A percentile compares a stretch with the other conserved stretches of the same genome.
phyloP scores from a whole-genome alignment of 192 early-diverging fungal genomes.

The Diversispora epigaea region DNA sequence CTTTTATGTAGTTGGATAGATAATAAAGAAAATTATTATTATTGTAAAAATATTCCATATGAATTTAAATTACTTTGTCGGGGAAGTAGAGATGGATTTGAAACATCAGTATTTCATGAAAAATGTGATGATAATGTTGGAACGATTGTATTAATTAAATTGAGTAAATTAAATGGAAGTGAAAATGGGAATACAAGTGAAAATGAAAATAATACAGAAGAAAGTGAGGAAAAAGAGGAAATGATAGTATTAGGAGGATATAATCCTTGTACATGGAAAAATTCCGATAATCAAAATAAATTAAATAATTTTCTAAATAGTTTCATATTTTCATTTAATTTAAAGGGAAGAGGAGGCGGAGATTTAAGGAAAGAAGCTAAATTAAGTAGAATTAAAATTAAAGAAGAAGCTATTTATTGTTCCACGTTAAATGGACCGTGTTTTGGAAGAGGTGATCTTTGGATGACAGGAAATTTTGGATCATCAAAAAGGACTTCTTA shows the following conservation, averaged over 20 bases:
- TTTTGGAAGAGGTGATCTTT: constrained; percentile 18
- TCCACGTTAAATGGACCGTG: constrained; percentile 9
- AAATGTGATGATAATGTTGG: constrained; percentile 13
- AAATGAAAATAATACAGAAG: too few relatives aligned
- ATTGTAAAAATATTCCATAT: background rate
- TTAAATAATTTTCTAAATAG: background rate
- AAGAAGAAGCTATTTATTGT: background rate
- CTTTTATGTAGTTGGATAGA: constrained; percentile 3
- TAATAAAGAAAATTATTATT: background rate
- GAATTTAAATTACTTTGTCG: background rate
- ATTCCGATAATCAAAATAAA: too few relatives aligned
- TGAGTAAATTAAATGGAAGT: background rate
- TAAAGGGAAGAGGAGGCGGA: too few relatives aligned
- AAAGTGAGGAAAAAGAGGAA: too few relatives aligned
- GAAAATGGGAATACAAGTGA: too few relatives aligned
- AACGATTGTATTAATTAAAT: constrained; percentile 3
- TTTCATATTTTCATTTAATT: constrained; percentile 26
- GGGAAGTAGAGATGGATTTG: constrained; percentile 3
- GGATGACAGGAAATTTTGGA: constrained; percentile 13
- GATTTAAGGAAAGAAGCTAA: background rate
- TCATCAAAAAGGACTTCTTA: constrained; percentile 1
- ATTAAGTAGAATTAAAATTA: background rate
- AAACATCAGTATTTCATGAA: background rate
- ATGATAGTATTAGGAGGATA: constrained; percentile 14
- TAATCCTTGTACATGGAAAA: constrained; percentile 28